Percentiles rank a stretch among this genome's conserved stretches.
Evolutionary conservation across 1,139 yeast genomes (phyloP).

Genomic region (Oligophagozyma castellii): DNA sequence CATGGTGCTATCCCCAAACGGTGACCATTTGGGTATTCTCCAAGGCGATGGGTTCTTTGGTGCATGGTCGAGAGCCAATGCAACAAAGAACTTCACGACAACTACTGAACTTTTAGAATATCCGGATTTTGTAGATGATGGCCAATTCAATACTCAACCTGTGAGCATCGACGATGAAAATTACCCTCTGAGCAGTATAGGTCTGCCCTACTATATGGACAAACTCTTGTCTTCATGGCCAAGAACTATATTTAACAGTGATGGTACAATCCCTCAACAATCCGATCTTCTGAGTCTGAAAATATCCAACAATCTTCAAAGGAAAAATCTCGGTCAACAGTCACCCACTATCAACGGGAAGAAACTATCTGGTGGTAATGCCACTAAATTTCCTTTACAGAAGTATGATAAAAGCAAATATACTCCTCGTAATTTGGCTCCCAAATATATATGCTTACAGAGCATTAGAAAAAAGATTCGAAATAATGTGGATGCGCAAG

Average conservation of each 20-base stretch:
- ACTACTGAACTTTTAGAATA: constrained; percentile 26
- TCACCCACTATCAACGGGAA: constrained; percentile 1
- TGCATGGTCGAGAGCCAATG: constrained; percentile 41
- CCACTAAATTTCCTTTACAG: constrained; percentile 11
- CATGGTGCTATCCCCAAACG: constrained; percentile 62
- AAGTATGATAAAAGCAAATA: constrained; percentile 41
- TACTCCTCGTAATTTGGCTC: constrained; percentile 38
- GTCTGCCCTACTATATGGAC: constrained; percentile 80
- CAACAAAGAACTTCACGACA: constrained; percentile 26
- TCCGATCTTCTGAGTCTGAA: constrained; percentile 4
- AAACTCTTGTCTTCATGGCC: constrained; percentile 75
- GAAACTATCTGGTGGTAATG: not conserved
- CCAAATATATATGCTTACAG: constrained; percentile 46
- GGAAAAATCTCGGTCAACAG: constrained; percentile 1
- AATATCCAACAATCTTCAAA: constrained; percentile 1
- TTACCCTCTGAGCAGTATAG: constrained; percentile 55
- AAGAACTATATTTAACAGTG: constrained; percentile 37
- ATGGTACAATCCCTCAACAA: constrained; percentile 37
- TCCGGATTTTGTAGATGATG: constrained; percentile 25
- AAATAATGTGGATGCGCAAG: constrained; percentile 9
- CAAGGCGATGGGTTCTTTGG: constrained; percentile 56
- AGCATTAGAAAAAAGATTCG: constrained; percentile 34
- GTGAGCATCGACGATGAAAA: constrained; percentile 31
- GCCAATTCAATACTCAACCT: constrained; percentile 26
- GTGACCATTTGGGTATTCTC: constrained; percentile 60